A percentile compares a stretch with the other conserved stretches of the same genome.
Evolutionary conservation across 2,329 filamentous ascomycete species (phyloP).

Genomic region (Colletotrichum cordylinicola): DNA sequence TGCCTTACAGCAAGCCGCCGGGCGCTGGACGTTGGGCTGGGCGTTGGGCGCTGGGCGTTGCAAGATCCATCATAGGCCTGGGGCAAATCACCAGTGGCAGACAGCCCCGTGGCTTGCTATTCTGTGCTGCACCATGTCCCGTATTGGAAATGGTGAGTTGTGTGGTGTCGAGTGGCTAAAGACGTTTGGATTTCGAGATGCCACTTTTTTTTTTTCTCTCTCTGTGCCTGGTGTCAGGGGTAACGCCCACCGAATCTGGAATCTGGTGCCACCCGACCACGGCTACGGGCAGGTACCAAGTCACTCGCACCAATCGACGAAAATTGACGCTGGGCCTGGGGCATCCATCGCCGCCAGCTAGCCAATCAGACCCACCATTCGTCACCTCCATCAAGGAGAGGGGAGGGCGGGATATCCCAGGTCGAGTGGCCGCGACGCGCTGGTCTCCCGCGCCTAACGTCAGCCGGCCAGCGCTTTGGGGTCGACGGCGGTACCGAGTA

Average conservation of each 20-base stretch:
- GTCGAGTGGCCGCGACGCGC: neutral
- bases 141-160: neutral
- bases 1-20: neutral
- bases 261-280: neutral
- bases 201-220: neutral
- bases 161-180: neutral
- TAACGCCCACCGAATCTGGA: neutral
- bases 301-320: neutral
- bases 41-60: neutral
- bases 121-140: conserved; percentile 2
- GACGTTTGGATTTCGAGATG: neutral
- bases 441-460: conserved; percentile 13
- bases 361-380: neutral
- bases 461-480: conserved; percentile 1
- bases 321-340: neutral
- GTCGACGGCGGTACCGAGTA: neutral
- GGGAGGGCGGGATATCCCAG: neutral
- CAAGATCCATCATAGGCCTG: neutral
- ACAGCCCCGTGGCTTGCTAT: neutral
- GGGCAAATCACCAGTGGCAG: neutral
- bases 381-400: neutral
- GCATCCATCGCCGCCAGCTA: neutral
- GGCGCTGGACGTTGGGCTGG: neutral
- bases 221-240: neutral
- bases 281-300: neutral